Evolutionary conservation across 495 filamentous ascomycete genomes (phyloP).

Genomic region (Alectoria sarmentosa): DNA sequence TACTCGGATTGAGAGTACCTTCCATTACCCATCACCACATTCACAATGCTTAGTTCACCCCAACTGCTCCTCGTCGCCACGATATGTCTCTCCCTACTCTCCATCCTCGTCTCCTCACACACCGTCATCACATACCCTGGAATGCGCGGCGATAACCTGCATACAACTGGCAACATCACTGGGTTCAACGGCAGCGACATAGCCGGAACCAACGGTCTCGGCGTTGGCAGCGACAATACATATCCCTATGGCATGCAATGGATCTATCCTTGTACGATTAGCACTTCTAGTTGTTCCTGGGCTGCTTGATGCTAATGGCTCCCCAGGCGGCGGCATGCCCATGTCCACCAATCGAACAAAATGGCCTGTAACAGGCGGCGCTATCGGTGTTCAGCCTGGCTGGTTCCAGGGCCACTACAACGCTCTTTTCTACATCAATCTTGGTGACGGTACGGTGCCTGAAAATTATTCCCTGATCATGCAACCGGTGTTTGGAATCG

Average conservation of each 20-base stretch:
- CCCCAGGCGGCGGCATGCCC: conserved; percentile 74
- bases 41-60: conserved; percentile 13
- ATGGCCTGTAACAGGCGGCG: conserved; percentile 85
- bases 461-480: conserved; percentile 86
- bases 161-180: conserved; percentile 57
- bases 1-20: neutral
- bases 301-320: neutral
- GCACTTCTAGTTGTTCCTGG: neutral
- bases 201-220: conserved; percentile 39
- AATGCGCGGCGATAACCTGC: conserved; percentile 89
- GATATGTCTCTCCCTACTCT: conserved; percentile 38
- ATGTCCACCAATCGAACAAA: conserved; percentile 76
- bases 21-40: neutral
- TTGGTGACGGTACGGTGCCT: conserved; percentile 78
- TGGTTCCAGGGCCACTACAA: conserved; percentile 91
- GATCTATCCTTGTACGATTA: conserved; percentile 88
- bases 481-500: conserved; percentile 76
- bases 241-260: conserved; percentile 96
- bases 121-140: conserved; percentile 88
- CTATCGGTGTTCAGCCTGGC: conserved; percentile 79
- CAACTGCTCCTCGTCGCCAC: conserved; percentile 18
- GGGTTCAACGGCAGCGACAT: conserved; percentile 39
- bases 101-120: conserved; percentile 60
- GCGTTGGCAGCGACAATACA: conserved; percentile 37
- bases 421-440: conserved; percentile 88